phyloP scores from a whole-genome alignment of 2,329 filamentous ascomycete genomes.

The Arachnopeziza araneosa region DNA sequence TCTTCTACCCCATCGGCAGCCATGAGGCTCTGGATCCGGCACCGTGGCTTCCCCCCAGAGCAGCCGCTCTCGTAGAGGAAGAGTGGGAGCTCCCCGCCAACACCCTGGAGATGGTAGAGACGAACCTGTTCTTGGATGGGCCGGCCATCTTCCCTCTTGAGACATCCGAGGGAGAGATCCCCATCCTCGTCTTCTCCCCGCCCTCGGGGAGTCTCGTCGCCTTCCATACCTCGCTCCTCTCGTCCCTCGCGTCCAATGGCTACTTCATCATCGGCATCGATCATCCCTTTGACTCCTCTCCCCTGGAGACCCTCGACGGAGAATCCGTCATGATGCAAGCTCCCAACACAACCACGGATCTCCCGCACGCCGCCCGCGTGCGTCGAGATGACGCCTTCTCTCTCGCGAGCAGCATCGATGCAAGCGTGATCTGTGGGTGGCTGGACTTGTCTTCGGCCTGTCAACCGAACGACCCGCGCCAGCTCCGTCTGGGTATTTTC shows the following conservation, averaged over 20 bases:
- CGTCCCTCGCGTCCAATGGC: not conserved
- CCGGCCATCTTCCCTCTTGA: not conserved
- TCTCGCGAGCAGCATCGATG: not conserved
- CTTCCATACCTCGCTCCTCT: not conserved
- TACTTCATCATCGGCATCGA: not conserved
- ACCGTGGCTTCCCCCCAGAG: not conserved
- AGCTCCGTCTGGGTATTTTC: not conserved
- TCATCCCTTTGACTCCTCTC: constrained; percentile 1
- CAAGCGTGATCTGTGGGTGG: not conserved
- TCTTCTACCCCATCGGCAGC: not conserved
- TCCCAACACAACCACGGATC: not conserved
- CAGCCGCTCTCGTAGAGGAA: not conserved
- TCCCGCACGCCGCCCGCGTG: not conserved
- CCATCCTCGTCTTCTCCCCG: constrained; percentile 1
- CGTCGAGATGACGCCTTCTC: not conserved
- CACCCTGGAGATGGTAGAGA: not conserved
- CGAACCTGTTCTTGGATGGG: not conserved
- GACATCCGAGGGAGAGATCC: not conserved
- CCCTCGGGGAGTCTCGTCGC: not conserved
- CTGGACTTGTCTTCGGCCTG: not conserved
- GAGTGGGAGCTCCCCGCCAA: not conserved
- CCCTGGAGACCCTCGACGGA: not conserved
- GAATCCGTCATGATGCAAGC: not conserved
- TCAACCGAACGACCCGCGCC: not conserved
- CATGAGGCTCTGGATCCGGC: not conserved